Percentiles rank a stretch among this genome's conserved stretches.
Conservation (phyloP, 108 stramenopile species). For the Fragilariopsis cylindrus region DNA sequence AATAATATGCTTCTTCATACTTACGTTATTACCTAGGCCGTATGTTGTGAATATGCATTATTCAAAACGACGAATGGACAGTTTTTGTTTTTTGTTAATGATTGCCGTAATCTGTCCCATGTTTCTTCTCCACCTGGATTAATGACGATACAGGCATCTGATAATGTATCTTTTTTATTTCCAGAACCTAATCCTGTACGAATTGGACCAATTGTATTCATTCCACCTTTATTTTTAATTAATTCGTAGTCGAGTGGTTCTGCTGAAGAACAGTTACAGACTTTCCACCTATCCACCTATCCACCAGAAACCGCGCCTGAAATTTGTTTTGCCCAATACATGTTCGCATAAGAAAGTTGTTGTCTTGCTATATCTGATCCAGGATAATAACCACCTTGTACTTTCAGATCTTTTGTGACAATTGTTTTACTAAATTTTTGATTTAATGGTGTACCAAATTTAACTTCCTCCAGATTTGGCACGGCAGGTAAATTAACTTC, state of each 20-base stretch:
- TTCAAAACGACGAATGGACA: conserved; percentile 75
- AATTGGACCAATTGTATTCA: conserved; percentile 27
- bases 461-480: conserved; percentile 83
- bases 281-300: conserved; percentile 53
- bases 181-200: conserved; percentile 4
- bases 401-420: conserved; percentile 76
- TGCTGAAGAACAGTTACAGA: conserved; percentile 70
- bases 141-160: conserved; percentile 67
- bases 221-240: conserved; percentile 55
- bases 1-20: conserved; percentile 82
- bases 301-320: conserved; percentile 50
- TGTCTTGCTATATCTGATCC: conserved; percentile 82
- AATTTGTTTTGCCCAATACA: conserved; percentile 89
- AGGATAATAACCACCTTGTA: conserved; percentile 83
- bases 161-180: background rate
- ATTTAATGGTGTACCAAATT: conserved; percentile 70
- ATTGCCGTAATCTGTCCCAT: conserved; percentile 53
- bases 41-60: conserved; percentile 83
- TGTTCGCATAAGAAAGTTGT: conserved; percentile 80
- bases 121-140: conserved; percentile 87
- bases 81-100: conserved; percentile 37
- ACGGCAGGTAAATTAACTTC: conserved; percentile 83
- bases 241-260: conserved; percentile 70
- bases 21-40: conserved; percentile 78
- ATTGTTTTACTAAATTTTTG: conserved; percentile 73